Evolutionary conservation across 2,329 filamentous ascomycete species (phyloP), one percentile per base, ranked within the genome.

Genomic region (Anisogramma anomala): DNA sequence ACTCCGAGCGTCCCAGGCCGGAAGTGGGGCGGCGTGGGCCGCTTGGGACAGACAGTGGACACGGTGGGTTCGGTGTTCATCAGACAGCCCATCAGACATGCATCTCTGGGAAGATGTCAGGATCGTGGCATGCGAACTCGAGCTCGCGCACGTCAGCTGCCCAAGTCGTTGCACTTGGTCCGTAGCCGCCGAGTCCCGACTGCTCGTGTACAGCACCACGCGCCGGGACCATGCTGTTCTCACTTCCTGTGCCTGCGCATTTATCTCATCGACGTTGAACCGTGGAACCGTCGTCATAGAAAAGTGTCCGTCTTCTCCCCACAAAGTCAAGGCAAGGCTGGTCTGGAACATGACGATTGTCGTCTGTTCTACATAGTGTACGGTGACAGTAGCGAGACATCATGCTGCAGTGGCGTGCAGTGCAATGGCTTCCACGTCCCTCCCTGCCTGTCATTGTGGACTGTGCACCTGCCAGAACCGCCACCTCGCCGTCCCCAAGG

Each of bases 61-160:
- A 37, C 33, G 30, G 34, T 11, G 10, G 30, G 26, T 33, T 38
- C 20, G 37, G 23, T 31, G 43, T 37, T 20, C 36, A 36, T 32
- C 28, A 32, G 35, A 39, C 42, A n/a, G n/a, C n/a, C n/a, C n/a
- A n/a, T n/a, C n/a, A n/a, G n/a, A n/a, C n/a, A n/a, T n/a, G n/a
- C n/a, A n/a, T n/a, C n/a, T n/a, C n/a, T n/a, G n/a, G n/a, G n/a
- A 26, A 37, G 20, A 27, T 46, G 44, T 42, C 41, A 33, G 41
- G 44, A 44, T 46, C 37, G 33, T 39, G 36, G 44, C 22, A 46
- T 37, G 36, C 28, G 33, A 36, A 32, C 26, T 43, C 25, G 17
- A 38, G 37, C 34, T 25, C 39, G 25, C 37, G 33, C 40, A 34
- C 36, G 38, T 41, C 38, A 36, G 33, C 28, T 11, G 28, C 25